Evolutionary conservation across 176 grass and related monocot species (phyloP).

Genomic region (Triticum timopheevii): DNA sequence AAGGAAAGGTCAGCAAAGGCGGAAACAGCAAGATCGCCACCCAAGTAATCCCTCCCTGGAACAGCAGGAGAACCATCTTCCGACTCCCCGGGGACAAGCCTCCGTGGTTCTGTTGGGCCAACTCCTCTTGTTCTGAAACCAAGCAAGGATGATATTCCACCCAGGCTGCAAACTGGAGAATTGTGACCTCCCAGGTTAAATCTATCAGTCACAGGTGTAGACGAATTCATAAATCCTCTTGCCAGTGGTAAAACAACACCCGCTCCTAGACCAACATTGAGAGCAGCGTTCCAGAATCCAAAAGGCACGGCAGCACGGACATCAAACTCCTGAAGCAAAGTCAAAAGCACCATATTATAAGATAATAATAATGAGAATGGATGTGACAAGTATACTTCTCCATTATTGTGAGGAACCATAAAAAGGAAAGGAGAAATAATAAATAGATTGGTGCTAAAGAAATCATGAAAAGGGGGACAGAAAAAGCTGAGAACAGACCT

Average conservation of each 20-base stretch:
- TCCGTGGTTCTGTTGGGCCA: constrained; percentile 60
- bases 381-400: not conserved
- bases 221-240: constrained; percentile 58
- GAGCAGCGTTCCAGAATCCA: constrained; percentile 68
- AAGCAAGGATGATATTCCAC: constrained; percentile 67
- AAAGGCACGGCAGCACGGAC: constrained; percentile 75
- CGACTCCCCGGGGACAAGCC: constrained; percentile 40
- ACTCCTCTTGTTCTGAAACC: constrained; percentile 82
- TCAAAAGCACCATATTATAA: not conserved
- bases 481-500: constrained; percentile 48
- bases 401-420: not conserved
- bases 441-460: not conserved
- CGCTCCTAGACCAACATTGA: constrained; percentile 77
- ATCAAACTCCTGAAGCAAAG: constrained; percentile 79
- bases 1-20: constrained; percentile 92
- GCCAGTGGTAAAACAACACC: constrained; percentile 76
- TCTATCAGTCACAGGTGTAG: constrained; percentile 64
- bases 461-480: not conserved
- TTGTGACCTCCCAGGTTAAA: constrained; percentile 79
- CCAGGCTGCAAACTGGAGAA: constrained; percentile 74
- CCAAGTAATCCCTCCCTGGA: constrained; percentile 57
- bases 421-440: not conserved
- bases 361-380: not conserved
- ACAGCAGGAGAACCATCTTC: constrained; percentile 25
- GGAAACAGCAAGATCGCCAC: constrained; percentile 81